Percentiles rank a stretch among this genome's conserved stretches.
Evolutionary conservation across 2,329 filamentous ascomycete genomes (phyloP).

Genomic region (Colletotrichum horii): DNA sequence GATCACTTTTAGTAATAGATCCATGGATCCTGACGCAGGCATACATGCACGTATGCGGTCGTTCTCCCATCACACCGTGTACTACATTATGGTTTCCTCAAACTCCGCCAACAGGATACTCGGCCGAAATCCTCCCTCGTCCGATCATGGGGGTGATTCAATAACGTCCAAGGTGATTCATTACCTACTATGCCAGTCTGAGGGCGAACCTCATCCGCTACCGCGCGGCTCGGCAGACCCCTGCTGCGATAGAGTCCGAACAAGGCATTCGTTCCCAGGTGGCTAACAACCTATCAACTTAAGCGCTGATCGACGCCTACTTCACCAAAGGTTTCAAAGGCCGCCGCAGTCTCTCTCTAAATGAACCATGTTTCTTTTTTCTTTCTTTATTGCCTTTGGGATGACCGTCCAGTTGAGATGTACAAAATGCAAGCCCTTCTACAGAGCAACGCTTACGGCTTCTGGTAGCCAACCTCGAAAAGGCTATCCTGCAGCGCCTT

Average conservation of each 20-base stretch:
- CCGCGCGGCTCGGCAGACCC: background rate
- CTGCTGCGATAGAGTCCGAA: background rate
- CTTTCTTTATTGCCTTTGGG: background rate
- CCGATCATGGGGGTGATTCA: background rate
- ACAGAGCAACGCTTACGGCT: constrained; percentile 34
- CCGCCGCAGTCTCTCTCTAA: background rate
- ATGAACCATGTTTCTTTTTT: background rate
- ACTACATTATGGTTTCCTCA: background rate
- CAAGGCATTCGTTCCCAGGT: background rate
- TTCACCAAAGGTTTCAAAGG: background rate
- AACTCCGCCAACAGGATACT: background rate
- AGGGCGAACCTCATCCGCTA: background rate
- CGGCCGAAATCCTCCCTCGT: background rate
- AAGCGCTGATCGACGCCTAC: background rate
- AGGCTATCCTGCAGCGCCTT: constrained; percentile 77
- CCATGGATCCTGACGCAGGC: too few relatives aligned
- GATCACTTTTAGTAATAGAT: background rate
- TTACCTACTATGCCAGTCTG: background rate
- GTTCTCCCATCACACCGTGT: background rate
- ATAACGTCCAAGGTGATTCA: background rate
- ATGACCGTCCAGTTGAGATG: background rate
- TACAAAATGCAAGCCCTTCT: background rate
- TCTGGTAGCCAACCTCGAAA: constrained; percentile 72
- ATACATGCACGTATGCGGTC: background rate
- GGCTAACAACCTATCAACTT: background rate